phyloP scores from a whole-genome alignment of 805 yeast species.

The Schwanniomyces occidentalis region DNA sequence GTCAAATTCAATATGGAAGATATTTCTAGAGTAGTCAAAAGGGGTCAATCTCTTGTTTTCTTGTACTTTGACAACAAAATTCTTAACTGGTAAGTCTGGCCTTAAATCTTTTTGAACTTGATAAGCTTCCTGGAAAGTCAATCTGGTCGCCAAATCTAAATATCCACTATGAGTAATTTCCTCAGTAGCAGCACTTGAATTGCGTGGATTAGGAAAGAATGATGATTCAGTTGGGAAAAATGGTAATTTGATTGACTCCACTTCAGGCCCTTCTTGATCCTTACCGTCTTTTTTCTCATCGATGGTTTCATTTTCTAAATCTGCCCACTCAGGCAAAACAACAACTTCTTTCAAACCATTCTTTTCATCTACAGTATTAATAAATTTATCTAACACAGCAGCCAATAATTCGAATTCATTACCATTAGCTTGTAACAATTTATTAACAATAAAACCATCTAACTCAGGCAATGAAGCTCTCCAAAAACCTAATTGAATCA shows the following conservation, averaged over 20 bases:
- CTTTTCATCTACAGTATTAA: conserved; percentile 56
- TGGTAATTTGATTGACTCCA: conserved; percentile 35
- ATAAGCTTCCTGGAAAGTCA: conserved; percentile 83
- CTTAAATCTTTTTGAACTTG: conserved; percentile 59
- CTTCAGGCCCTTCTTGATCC: conserved; percentile 27
- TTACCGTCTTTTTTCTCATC: conserved; percentile 20
- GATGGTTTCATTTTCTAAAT: conserved; percentile 35
- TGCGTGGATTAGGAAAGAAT: conserved; percentile 62
- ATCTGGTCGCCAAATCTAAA: conserved; percentile 60
- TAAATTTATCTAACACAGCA: conserved; percentile 63
- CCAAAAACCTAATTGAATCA: conserved; percentile 83
- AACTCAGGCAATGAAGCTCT: conserved; percentile 60
- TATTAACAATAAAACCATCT: conserved; percentile 68
- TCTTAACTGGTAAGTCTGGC: conserved; percentile 86
- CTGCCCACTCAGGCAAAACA: conserved; percentile 34
- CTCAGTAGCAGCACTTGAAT: conserved; percentile 29
- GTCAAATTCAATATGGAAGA: conserved; percentile 95
- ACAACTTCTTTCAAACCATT: conserved; percentile 38
- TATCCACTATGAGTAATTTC: conserved; percentile 40
- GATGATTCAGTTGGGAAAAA: conserved; percentile 63
- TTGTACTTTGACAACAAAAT: conserved; percentile 84
- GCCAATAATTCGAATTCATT: conserved; percentile 78
- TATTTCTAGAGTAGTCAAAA: conserved; percentile 82
- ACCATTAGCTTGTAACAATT: conserved; percentile 78
- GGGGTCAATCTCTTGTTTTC: conserved; percentile 94